Evolutionary conservation across 192 early-diverging fungal genomes (phyloP), one percentile per base, ranked within the genome.

Genomic region (Coemansia sp.): DNA sequence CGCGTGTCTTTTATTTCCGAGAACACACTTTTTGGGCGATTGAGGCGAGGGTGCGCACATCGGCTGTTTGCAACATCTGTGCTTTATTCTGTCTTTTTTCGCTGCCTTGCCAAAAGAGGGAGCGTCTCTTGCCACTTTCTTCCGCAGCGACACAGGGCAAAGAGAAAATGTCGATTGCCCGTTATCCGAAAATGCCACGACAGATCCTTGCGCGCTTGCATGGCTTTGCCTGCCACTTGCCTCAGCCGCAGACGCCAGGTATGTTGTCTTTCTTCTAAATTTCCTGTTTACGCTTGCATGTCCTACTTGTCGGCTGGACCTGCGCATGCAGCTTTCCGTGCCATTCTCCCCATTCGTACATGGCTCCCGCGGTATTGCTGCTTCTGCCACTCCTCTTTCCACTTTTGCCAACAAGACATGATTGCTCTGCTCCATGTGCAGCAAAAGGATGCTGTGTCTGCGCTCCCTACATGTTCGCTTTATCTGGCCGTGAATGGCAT

Each of bases 181-280:
- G 13, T 14, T 53, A 31, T 53, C 52, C 52, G 52, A 53, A 53
- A 53, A 53, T 53, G 52, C 6, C 52, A 33, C 52, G 26, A 33
- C 52, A 26, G 52, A 53, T 53, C 26, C 52, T 33, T 53, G 48
- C 48, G 48, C 25, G 48, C 48, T 50, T 50, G 48, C 48, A 26
- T 26, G 52, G 52, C 26, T 31, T 31, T 53, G 25, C 26, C 14
- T 3, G 26, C 16, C 14, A 53, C 28, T 53, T 26, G 13, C 2
- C 14, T 53, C 26, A 28, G 52, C 25, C 52, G 52, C 52, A 31
- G 52, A 31, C 26, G 16, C 16, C 52, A 53, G 52, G 52, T 53
- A 53, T 11, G 28, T 2, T 50, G 48, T 12, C 2, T 9, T 13
- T 25, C 23, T 3, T 16, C 14, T 26, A 26, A 16, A 53, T 28